Evolutionary conservation across 192 early-diverging fungal genomes (phyloP), one percentile per base, ranked within the genome.

Genomic region (Mortierella antarctica): DNA sequence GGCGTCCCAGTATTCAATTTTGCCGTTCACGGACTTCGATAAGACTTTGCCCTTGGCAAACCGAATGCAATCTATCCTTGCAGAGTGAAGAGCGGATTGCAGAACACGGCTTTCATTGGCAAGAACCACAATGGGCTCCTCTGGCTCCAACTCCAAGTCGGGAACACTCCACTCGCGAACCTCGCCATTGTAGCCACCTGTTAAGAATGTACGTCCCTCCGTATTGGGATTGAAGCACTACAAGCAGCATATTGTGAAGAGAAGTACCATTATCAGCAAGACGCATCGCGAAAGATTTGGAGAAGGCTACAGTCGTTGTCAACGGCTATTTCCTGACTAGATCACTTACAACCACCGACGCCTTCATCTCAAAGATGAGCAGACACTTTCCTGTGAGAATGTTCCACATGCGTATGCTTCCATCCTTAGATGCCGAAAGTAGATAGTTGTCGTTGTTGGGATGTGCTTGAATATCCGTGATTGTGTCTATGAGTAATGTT

Each of bases 331-430:
- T 31, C 31, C 31, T 31, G 31, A 31, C 31, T 31, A 31, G 31
- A 31, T 31, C 31, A 62, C 86, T 85, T 83, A 90, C 89, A 23
- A 87, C 83, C 4, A 88, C 89, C 0, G 86, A 88, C 17, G 90
- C 88, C 15, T 87, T 86, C 42, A 75, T 82, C 57, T 86, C 86
- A 81, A 91, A 93, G 13, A 91, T 65, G 42, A 88, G 81, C 45
- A 94, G 63, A 62, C 93, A 95, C 46, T 78, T 65, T 18, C 86
- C 84, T 7, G 82, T 87, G 8, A 86, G 83, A 54, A 94, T 83
- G 58, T 94, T 88, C 95, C 95, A 97, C 46, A 97, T 70, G 56
- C 93, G 88, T 6, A 95, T 88, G 4, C 91, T 94, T 9, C 88
- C 86, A 78, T 96, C 95, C 52, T 82, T 90, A 7, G 91, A 82